phyloP scores from a whole-genome alignment of 352 stramenopile species.

The Pythium rishiriense region DNA sequence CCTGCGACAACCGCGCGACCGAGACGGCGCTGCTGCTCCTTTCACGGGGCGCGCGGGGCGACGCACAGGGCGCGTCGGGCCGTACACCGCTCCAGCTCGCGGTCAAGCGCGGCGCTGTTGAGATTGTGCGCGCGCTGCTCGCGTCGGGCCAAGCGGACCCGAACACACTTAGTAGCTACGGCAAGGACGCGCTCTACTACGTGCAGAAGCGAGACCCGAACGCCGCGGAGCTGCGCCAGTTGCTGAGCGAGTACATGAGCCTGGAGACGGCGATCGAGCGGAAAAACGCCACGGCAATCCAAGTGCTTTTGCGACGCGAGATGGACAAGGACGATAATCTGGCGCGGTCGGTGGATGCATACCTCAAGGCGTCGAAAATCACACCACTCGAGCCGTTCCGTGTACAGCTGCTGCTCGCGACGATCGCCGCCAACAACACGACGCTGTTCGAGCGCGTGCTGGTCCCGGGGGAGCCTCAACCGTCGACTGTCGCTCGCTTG shows the following conservation, averaged over 20 bases:
- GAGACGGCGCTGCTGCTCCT: slow-evolving; percentile 34
- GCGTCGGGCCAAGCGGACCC: slow-evolving; percentile 31
- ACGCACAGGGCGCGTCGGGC: slow-evolving; percentile 27
- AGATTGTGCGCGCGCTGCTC: slow-evolving; percentile 34
- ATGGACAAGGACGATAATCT: not conserved
- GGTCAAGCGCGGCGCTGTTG: slow-evolving; percentile 32
- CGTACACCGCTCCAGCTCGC: slow-evolving; percentile 46
- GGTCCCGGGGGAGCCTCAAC: not conserved
- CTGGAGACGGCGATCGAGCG: slow-evolving; percentile 1
- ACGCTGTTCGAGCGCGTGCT: slow-evolving; percentile 5
- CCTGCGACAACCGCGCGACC: slow-evolving; percentile 18
- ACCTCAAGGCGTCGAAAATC: not conserved
- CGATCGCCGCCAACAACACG: not conserved
- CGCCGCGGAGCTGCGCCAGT: not conserved
- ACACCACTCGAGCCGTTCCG: not conserved
- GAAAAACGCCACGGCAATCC: slow-evolving; percentile 1
- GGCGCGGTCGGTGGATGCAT: not conserved
- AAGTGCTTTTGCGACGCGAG: not conserved
- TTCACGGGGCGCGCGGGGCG: slow-evolving; percentile 24
- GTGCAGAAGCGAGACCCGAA: not conserved
- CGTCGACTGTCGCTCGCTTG: not conserved
- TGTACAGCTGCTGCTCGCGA: not conserved
- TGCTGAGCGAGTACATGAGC: slow-evolving; percentile 2
- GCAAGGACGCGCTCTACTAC: slow-evolving; percentile 2
- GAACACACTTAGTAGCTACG: not conserved